These are phyloP conservation scores for Magnolia kwangsiensis DNA, from an alignment of 164 flowering plant genomes.

Conservation along the genomic window DNA sequence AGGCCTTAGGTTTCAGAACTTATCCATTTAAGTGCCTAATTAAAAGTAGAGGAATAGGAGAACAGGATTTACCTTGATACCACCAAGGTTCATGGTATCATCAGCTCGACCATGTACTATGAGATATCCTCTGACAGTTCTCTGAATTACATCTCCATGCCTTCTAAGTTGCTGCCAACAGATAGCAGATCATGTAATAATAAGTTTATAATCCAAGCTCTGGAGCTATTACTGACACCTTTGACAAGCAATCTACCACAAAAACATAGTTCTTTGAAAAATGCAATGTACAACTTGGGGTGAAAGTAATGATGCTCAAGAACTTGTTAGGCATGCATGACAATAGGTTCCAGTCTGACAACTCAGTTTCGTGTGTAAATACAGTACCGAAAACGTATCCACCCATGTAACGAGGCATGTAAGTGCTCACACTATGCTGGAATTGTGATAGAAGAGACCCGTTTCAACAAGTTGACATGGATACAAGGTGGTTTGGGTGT, in stretches of 20 bases:
- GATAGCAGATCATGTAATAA: neutral
- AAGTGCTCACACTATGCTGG: neutral
- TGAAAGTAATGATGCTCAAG: neutral
- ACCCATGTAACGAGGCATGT: neutral
- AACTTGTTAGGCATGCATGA: too few relatives aligned
- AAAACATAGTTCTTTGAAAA: neutral
- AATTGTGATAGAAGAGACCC: neutral
- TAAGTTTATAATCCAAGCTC: neutral
- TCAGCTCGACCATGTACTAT: constrained; percentile 89
- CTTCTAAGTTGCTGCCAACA: constrained; percentile 67
- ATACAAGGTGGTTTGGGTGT: neutral
- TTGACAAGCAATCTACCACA: neutral
- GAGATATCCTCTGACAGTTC: constrained; percentile 71
- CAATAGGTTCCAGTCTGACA: too few relatives aligned
- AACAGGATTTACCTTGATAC: constrained; percentile 66
- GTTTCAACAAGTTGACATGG: neutral
- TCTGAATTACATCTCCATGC: constrained; percentile 84
- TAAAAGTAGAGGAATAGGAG: neutral
- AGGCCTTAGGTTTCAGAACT: neutral
- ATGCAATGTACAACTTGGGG: neutral
- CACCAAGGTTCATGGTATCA: constrained; percentile 99
- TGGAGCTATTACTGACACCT: neutral
- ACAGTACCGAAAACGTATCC: neutral
- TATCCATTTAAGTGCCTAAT: neutral
- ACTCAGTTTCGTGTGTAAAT: neutral